Conservation (phyloP, 495 filamentous ascomycete genomes). For the Penicillium crystallinum region DNA sequence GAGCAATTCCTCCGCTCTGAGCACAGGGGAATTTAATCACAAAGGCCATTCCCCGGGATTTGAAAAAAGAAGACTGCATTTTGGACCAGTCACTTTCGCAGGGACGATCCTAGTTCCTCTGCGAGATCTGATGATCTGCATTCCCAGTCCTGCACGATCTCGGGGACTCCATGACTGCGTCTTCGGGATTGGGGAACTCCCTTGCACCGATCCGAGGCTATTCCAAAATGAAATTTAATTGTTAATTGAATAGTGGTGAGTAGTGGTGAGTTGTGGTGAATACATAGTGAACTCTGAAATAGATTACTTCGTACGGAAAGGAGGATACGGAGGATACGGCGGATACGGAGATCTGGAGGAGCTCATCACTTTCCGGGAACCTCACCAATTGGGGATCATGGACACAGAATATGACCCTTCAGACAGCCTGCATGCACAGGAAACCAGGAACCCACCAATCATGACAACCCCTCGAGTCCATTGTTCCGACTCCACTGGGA, state of each 20-base stretch:
- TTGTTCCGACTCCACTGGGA: not conserved
- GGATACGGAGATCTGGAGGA: no score
- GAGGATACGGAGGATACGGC: no score
- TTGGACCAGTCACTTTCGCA: not conserved
- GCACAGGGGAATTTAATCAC: not conserved
- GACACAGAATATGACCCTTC: no score
- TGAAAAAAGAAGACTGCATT: not conserved
- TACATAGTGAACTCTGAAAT: no score
- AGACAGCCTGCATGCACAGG: no score
- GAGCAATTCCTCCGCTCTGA: not conserved
- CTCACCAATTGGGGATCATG: no score
- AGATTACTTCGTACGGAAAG: no score
- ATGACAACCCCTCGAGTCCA: not conserved
- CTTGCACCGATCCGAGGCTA: no score
- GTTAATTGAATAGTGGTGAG: not conserved
- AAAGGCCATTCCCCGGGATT: constrained; percentile 1
- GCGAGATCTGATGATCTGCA: constrained; percentile 31
- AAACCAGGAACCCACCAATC: not conserved
- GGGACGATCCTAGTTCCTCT: constrained; percentile 5
- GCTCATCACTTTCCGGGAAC: no score
- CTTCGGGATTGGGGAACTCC: no score
- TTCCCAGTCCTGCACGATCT: constrained; percentile 30
- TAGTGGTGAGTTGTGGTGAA: no score
- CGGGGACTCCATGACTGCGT: no score
- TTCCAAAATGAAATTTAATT: not conserved